Conservation (phyloP, 1,284 basidiomycete genomes). For the Cutaneotrichosporon sp. region DNA sequence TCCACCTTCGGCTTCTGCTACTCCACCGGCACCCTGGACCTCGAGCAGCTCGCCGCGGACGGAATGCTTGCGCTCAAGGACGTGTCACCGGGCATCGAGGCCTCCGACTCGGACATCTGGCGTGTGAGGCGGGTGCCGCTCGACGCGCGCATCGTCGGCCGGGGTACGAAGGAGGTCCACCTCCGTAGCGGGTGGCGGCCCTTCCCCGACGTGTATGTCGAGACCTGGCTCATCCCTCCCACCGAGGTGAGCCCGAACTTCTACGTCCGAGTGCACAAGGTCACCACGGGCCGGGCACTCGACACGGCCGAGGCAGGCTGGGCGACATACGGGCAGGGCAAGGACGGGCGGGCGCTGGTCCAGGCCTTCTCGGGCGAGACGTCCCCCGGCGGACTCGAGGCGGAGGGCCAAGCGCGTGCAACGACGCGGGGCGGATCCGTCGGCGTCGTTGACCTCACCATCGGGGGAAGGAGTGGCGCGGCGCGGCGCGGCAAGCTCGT, state of each 20-base stretch:
- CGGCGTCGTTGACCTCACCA: conserved; percentile 61
- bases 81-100: conserved; percentile 53
- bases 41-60: conserved; percentile 71
- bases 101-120: conserved; percentile 65
- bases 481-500: conserved; percentile 56
- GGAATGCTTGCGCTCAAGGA: conserved; percentile 69
- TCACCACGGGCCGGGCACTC: conserved; percentile 60
- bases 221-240: conserved; percentile 73
- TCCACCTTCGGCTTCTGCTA: conserved; percentile 74
- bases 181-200: conserved; percentile 71
- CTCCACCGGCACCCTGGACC: conserved; percentile 65
- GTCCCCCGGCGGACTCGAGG: conserved; percentile 42
- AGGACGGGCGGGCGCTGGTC: conserved; percentile 63
- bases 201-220: conserved; percentile 69
- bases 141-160: conserved; percentile 63
- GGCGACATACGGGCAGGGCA: conserved; percentile 68
- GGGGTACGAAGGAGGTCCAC: conserved; percentile 56
- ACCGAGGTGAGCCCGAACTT: conserved; percentile 61
- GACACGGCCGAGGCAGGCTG: conserved; percentile 69
- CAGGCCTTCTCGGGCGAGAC: conserved; percentile 47
- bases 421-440: conserved; percentile 64
- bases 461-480: too few species aligned
- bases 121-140: conserved; percentile 65
- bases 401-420: conserved; percentile 57
- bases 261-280: conserved; percentile 69